These are phyloP conservation scores for Aureobasidium sp. DNA, from an alignment of 2,329 filamentous ascomycete species.

Conservation along the genomic window DNA sequence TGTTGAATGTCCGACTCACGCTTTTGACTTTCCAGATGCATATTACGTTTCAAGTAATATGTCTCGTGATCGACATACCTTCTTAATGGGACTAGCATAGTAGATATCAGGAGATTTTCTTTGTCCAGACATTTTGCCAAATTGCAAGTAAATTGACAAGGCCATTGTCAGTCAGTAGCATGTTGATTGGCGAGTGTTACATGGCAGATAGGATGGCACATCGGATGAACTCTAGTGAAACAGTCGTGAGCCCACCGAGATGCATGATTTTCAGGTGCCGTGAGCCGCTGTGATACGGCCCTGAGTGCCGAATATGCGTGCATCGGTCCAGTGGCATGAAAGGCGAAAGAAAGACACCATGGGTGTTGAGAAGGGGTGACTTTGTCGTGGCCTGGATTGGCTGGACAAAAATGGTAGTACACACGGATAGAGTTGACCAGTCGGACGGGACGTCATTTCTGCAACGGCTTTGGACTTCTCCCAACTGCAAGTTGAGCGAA, in stretches of 20 bases:
- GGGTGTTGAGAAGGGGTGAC: not conserved
- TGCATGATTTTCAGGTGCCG: not conserved
- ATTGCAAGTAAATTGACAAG: too few relatives aligned
- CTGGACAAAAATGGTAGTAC: not conserved
- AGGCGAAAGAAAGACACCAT: not conserved
- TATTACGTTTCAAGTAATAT: not conserved
- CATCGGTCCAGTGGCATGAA: not conserved
- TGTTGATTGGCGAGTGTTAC: not conserved
- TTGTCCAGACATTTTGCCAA: not conserved
- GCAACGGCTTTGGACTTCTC: slow-evolving; percentile 8
- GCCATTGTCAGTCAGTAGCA: not conserved
- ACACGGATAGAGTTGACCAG: not conserved
- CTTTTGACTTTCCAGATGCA: not conserved
- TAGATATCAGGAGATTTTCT: too few relatives aligned
- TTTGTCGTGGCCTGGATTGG: slow-evolving; percentile 3
- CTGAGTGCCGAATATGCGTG: slow-evolving; percentile 1
- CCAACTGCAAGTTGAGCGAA: slow-evolving; percentile 5
- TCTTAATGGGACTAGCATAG: not conserved
- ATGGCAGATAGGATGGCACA: not conserved
- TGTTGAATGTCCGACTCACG: not conserved
- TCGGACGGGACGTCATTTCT: not conserved
- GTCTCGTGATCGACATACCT: not conserved
- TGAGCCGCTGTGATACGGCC: not conserved
- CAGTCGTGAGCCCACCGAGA: not conserved
- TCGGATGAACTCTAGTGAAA: not conserved